Evolutionary conservation across 495 filamentous ascomycete genomes (phyloP), one percentile per base, ranked within the genome.

Genomic region (Lophiotrema nucula): DNA sequence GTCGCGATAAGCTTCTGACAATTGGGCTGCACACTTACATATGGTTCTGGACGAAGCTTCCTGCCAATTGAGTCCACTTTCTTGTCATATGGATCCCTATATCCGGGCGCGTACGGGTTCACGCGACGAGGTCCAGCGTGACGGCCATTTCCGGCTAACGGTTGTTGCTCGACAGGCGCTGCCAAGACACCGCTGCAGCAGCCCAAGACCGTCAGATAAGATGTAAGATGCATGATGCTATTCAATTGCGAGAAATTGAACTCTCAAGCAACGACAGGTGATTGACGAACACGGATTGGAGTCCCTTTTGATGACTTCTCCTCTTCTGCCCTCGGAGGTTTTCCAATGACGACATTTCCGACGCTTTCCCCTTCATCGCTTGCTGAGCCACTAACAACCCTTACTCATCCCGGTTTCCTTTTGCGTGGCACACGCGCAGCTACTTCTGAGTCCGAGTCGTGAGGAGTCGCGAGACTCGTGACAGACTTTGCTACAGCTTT

Each of bases 31-130:
- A n/a, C n/a, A 68, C 68, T 65, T 33, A 71, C 69, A 19, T 46
- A 85, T 1, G 85, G 85, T 18, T 86, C 65, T 8, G 85, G 85
- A 48, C 87, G 75, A 12, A 83, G 72, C 25, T 76, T 67, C 1
- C 82, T 69, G 10, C 81, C 83, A 19, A 85, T 60, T 2, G 82
- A 55, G 64, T 88, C 85, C 10, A 86, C 69, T 49, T 76, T 77
- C 56, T 71, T 60, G 53, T 79, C 77, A 49, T 76, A 78, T 0
- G 76, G 76, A 50, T 80, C 77, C 15, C 66, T 64, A 61, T 77
- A 68, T 2, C 70, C 72, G 0, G 70, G 71, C 3, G 69, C 73
- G 22, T 72, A 80, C 0, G 74, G 76, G 10, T 69, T 31, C 24
- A 44, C 43, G 16, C 4, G 10, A 12, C 48, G 47, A 8, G 58